Evolutionary conservation across 2,329 filamentous ascomycete genomes (phyloP).

Genomic region (Claviceps sp.): DNA sequence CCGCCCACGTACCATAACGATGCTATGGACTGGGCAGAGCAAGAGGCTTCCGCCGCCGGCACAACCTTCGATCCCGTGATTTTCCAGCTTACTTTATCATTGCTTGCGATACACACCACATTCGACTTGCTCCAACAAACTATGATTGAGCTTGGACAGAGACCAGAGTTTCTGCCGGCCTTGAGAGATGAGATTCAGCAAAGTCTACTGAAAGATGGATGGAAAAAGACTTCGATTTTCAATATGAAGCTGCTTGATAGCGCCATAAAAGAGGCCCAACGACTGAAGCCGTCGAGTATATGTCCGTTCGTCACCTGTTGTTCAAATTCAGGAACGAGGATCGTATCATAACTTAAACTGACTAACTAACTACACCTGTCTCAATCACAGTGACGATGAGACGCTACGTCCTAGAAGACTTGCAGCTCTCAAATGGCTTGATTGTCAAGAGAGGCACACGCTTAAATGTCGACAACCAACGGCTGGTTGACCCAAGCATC

Average conservation of each 20-base stretch:
- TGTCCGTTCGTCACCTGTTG: not conserved
- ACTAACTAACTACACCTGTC: not conserved
- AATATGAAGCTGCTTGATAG: slow-evolving; percentile 34
- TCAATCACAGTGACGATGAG: not conserved
- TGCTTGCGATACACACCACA: slow-evolving; percentile 43
- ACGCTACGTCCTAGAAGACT: slow-evolving; percentile 4
- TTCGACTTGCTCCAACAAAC: slow-evolving; percentile 15
- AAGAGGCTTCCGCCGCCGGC: slow-evolving; percentile 28
- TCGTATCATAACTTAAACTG: too few relatives aligned
- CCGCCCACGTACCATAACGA: slow-evolving; percentile 28
- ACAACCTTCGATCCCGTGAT: slow-evolving; percentile 7
- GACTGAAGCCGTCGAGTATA: slow-evolving; percentile 20
- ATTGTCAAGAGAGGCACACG: slow-evolving; percentile 10
- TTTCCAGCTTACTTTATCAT: slow-evolving; percentile 16
- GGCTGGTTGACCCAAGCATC: slow-evolving; percentile 9
- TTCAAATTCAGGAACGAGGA: not conserved
- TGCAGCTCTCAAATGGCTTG: slow-evolving; percentile 10
- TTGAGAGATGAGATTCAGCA: slow-evolving; percentile 27
- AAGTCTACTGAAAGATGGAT: slow-evolving; percentile 13
- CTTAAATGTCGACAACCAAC: slow-evolving; percentile 7
- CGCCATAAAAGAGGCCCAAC: slow-evolving; percentile 36
- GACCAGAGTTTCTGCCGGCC: slow-evolving; percentile 20
- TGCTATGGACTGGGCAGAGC: slow-evolving; percentile 42
- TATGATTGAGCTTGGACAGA: slow-evolving; percentile 23
- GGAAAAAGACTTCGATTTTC: slow-evolving; percentile 31